Conservation (phyloP, 2,329 filamentous ascomycete species). For the Colletotrichum acutatum region DNA sequence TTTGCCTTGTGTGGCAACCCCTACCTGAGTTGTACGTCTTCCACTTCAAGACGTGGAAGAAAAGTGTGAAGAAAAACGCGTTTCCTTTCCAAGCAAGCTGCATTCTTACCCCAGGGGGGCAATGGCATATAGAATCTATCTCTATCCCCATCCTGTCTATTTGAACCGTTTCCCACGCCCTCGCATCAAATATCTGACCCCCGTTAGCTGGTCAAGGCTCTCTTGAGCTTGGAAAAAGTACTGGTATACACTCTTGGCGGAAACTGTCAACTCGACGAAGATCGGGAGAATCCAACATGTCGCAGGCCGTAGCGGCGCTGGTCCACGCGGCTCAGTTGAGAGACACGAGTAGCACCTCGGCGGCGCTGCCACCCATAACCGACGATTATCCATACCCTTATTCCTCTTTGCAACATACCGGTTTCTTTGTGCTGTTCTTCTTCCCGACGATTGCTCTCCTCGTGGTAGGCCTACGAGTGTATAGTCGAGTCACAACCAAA, state of each 20-base stretch:
- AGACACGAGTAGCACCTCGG: not conserved
- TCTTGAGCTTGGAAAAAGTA: not conserved
- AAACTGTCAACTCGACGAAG: not conserved
- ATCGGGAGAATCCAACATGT: conserved; percentile 1
- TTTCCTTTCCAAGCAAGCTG: not conserved
- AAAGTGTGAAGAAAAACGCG: not conserved
- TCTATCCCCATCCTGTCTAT: not conserved
- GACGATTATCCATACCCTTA: conserved; percentile 27
- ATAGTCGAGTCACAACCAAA: conserved; percentile 26
- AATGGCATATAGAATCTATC: conserved; percentile 12
- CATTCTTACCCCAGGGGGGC: not conserved
- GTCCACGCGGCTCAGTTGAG: conserved; percentile 23
- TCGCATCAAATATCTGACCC: not conserved
- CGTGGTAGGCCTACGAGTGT: conserved; percentile 22
- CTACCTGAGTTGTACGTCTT: not conserved
- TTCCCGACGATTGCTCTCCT: conserved; percentile 20
- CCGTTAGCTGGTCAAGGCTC: conserved; percentile 5
- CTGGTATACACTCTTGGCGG: not conserved
- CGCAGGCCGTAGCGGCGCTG: conserved; percentile 22
- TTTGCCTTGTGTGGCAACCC: not conserved
- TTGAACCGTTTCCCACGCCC: conserved; percentile 4
- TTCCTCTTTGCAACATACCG: conserved; percentile 19
- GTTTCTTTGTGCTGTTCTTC: conserved; percentile 28
- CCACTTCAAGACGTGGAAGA: not conserved
- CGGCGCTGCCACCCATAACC: conserved; percentile 14